Evolutionary conservation across 2,329 filamentous ascomycete species (phyloP), one percentile per base, ranked within the genome.

Genomic region (Alternaria sp.): DNA sequence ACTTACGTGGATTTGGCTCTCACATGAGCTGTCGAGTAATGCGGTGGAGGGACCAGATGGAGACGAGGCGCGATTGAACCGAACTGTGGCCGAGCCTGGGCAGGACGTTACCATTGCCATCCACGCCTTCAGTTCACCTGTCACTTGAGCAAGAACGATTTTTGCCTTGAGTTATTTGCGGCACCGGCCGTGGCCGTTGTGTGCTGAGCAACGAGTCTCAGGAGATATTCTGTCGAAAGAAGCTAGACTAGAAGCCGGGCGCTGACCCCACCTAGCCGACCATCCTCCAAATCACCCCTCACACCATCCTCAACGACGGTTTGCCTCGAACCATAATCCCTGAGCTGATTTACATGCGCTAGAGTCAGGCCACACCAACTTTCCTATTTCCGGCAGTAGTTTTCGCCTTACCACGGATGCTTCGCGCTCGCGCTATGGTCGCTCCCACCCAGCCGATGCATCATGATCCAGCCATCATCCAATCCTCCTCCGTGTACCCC

Each of bases 401-500:
- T 46, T 58, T 58, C 46, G 58, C 56, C 58, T 55, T 56, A 44
- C 46, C 25, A 62, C 55, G 46, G 49, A 47, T 61, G 49, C 37
- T 55, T 18, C 28, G 58, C 44, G 63, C 63, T 68, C 65, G 70
- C 64, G 67, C 67, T 69, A 69, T 57, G 44, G 49, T 51, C 50
- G 56, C 65, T 71, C 67, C 73, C 73, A 68, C 72, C 65, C 56
- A 72, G 63, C 74, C 74, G 75, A 75, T 62, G 66, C 72, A 72
- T 66, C 73, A 72, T 75, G 69, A 77, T 78, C 75, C 74, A 75
- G 75, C 68, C 63, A 33, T 61, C 67, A 63, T 61, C 65, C 64
- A 61, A 65, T 63, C 37, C 65, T 64, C 50, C 53, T 41, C 28
- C 43, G 41, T 55, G 59, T 69, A 69, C 70, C 71, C 73, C 72